A percentile compares a stretch with the other conserved stretches of the same genome.
Conservation (phyloP, 2,329 filamentous ascomycete genomes). For the Fusarium ramigenum region DNA sequence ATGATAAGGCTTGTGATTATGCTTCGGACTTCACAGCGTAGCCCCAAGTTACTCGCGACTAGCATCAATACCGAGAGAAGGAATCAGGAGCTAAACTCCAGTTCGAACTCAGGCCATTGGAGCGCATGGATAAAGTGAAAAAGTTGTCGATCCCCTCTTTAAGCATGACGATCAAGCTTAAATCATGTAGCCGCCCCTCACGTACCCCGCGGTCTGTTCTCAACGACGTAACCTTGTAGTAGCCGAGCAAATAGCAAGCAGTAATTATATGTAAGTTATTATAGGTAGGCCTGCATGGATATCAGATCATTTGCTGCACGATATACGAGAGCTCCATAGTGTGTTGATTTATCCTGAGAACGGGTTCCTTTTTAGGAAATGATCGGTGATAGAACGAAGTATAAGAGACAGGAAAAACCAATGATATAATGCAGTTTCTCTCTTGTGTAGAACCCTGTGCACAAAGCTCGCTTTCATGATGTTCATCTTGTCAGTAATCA, state of each 20-base stretch:
- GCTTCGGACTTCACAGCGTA: rapidly evolving
- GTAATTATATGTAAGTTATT: no score
- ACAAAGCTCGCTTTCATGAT: neutral
- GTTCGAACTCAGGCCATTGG: neutral
- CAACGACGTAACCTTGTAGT: neutral
- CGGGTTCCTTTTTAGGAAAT: neutral
- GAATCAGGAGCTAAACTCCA: neutral
- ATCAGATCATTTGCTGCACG: neutral
- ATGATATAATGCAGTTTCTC: neutral
- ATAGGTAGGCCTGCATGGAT: neutral
- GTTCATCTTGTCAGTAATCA: neutral
- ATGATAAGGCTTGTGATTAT: neutral
- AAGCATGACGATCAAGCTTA: neutral
- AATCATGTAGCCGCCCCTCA: neutral
- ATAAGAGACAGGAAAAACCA: neutral
- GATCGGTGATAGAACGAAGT: neutral
- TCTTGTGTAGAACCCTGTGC: no score
- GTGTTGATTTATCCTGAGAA: no score
- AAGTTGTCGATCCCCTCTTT: neutral
- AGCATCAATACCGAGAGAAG: rapidly evolving
- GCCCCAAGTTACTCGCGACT: rapidly evolving
- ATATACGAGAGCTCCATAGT: neutral
- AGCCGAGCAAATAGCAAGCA: neutral
- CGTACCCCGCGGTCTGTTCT: neutral
- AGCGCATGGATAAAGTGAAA: neutral